Percentiles rank a stretch among this genome's conserved stretches.
These are phyloP conservation scores for Hypoxylon fuscum DNA, from an alignment of 495 filamentous ascomycete species.

Conservation along the genomic window DNA sequence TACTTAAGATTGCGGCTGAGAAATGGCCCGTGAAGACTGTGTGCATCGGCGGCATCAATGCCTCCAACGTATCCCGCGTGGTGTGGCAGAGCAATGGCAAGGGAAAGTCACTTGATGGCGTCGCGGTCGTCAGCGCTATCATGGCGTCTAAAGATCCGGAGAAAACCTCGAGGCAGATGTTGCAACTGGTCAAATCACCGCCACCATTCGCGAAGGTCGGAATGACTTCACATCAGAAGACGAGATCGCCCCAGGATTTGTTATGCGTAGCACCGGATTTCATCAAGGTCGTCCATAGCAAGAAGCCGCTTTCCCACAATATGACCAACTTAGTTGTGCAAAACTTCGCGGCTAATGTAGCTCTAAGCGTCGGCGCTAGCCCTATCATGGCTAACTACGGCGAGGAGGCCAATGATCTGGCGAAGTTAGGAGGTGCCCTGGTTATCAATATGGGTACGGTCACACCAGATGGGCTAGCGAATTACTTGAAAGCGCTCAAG, in stretches of 20 bases:
- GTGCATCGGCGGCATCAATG: slow-evolving; percentile 89
- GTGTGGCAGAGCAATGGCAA: slow-evolving; percentile 67
- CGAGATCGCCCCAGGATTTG: slow-evolving; percentile 61
- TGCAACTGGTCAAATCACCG: slow-evolving; percentile 53
- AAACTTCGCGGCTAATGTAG: slow-evolving; percentile 91
- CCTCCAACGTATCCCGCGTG: slow-evolving; percentile 76
- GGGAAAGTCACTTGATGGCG: slow-evolving; percentile 71
- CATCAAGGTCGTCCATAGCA: slow-evolving; percentile 65
- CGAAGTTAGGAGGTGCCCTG: slow-evolving; percentile 69
- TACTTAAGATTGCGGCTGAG: slow-evolving; percentile 62
- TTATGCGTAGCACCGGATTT: slow-evolving; percentile 61
- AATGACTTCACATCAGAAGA: too few relatives aligned
- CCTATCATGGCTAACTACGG: slow-evolving; percentile 95
- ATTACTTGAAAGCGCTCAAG: slow-evolving; percentile 66
- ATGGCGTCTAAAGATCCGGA: slow-evolving; percentile 74
- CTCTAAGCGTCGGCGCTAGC: slow-evolving; percentile 82
- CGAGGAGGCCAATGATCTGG: slow-evolving; percentile 82
- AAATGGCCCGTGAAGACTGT: slow-evolving; percentile 64
- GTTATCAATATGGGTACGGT: slow-evolving; percentile 97
- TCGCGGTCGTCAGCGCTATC: slow-evolving; percentile 91
- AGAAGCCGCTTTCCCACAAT: slow-evolving; percentile 86
- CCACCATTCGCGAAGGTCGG: slow-evolving; percentile 70
- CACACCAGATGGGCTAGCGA: slow-evolving; percentile 71
- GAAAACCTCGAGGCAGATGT: slow-evolving; percentile 65
- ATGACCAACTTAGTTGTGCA: slow-evolving; percentile 96